Conservation (phyloP, 2,329 filamentous ascomycete genomes). For the Diplodia seriata region DNA sequence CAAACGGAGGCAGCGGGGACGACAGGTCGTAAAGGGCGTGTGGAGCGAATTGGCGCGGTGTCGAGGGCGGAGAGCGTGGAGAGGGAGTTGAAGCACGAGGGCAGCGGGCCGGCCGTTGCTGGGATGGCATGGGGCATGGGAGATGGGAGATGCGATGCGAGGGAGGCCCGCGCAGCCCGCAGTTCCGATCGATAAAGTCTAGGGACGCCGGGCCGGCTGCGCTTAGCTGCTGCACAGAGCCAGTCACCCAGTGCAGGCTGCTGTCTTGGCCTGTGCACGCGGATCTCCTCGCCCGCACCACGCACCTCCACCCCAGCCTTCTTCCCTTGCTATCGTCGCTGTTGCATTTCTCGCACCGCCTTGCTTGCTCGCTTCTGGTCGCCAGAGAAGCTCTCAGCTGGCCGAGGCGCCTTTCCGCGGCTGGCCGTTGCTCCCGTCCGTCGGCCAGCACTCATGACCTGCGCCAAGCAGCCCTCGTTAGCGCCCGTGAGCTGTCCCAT, state of each 20-base stretch:
- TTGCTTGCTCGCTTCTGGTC: neutral
- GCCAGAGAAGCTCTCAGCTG: neutral
- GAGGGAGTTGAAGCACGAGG: neutral
- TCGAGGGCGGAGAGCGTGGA: neutral
- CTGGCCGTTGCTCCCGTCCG: neutral
- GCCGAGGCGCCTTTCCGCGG: neutral
- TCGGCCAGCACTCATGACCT: neutral
- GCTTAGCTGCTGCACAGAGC: conserved; percentile 3
- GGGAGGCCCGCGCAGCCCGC: conserved; percentile 4
- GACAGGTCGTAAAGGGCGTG: neutral
- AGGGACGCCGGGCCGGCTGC: conserved; percentile 6
- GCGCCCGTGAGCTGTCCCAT: too few relatives aligned
- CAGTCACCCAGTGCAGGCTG: neutral
- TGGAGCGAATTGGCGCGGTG: neutral
- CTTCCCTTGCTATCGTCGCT: neutral
- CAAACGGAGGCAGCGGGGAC: neutral
- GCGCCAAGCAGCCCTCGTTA: conserved; percentile 2
- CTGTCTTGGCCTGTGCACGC: neutral
- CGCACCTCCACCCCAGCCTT: conserved; percentile 4
- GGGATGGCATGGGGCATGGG: neutral
- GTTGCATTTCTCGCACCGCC: too few relatives aligned
- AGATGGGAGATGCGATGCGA: conserved; percentile 3
- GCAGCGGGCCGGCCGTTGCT: conserved; percentile 23
- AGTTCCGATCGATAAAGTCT: conserved; percentile 27
- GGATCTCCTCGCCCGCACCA: conserved; percentile 7